phyloP scores from a whole-genome alignment of 495 filamentous ascomycete genomes.

The Daldinia childiae region DNA sequence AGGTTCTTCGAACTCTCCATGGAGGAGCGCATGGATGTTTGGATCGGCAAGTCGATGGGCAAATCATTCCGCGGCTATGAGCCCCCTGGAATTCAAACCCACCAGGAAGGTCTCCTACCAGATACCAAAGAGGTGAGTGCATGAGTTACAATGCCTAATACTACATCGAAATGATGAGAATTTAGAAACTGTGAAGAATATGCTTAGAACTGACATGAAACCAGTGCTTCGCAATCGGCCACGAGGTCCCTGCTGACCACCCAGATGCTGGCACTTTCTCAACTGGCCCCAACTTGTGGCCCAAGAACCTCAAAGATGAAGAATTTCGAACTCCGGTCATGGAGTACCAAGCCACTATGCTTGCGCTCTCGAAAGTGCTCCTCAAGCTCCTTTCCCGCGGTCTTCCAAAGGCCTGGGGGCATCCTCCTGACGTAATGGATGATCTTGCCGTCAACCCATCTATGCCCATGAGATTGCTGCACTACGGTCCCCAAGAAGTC shows the following conservation, averaged over 20 bases:
- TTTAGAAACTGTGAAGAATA: not conserved
- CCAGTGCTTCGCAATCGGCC: slow-evolving; percentile 57
- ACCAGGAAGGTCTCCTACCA: slow-evolving; percentile 57
- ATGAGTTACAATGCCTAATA: not conserved
- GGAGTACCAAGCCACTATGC: slow-evolving; percentile 57
- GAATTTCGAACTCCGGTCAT: slow-evolving; percentile 59
- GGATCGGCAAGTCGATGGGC: slow-evolving; percentile 47
- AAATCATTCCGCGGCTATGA: slow-evolving; percentile 64
- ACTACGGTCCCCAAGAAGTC: slow-evolving; percentile 50
- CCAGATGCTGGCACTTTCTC: slow-evolving; percentile 54
- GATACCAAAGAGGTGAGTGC: slow-evolving; percentile 62
- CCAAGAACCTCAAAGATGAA: slow-evolving; percentile 51
- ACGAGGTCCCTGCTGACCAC: slow-evolving; percentile 57
- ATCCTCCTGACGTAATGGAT: slow-evolving; percentile 50
- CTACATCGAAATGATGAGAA: not conserved
- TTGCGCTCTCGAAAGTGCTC: slow-evolving; percentile 47
- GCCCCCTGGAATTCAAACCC: slow-evolving; percentile 59
- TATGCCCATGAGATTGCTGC: slow-evolving; percentile 56
- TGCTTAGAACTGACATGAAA: slow-evolving; percentile 9
- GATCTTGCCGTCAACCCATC: slow-evolving; percentile 57
- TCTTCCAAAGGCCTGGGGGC: slow-evolving; percentile 54
- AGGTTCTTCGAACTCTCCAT: slow-evolving; percentile 59
- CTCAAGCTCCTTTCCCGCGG: slow-evolving; percentile 52
- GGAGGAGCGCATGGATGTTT: slow-evolving; percentile 54
- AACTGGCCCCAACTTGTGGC: slow-evolving; percentile 62